phyloP scores from a whole-genome alignment of 1,284 basidiomycete genomes.

The Ganoderma lucidum region DNA sequence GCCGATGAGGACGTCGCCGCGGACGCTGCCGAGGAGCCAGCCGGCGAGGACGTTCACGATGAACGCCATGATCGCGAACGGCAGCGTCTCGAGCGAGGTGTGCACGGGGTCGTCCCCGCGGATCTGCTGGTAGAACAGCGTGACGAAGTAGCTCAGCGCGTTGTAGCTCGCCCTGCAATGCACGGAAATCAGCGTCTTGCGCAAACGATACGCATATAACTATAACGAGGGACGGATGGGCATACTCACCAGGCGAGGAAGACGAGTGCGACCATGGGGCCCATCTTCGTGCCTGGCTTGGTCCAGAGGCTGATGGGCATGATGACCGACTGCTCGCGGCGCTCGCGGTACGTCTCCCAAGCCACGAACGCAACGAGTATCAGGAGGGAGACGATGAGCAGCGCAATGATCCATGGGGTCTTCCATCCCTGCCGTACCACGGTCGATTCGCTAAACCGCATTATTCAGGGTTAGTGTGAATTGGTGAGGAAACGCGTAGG shows the following conservation, averaged over 20 bases:
- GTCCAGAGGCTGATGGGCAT: slow-evolving; percentile 48
- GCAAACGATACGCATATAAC: neutral
- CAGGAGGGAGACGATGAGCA: slow-evolving; percentile 40
- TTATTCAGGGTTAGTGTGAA: neutral
- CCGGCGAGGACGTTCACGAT: slow-evolving; percentile 41
- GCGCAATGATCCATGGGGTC: slow-evolving; percentile 43
- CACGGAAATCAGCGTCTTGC: neutral
- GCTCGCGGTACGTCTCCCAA: slow-evolving; percentile 45
- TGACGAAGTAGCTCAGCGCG: slow-evolving; percentile 42
- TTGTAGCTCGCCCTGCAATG: slow-evolving; percentile 36
- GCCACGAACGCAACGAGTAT: slow-evolving; percentile 42
- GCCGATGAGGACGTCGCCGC: neutral
- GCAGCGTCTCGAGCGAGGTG: slow-evolving; percentile 36
- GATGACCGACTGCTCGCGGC: slow-evolving; percentile 40
- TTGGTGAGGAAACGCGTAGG: neutral
- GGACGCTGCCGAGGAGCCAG: slow-evolving; percentile 31
- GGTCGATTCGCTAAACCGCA: slow-evolving; percentile 37
- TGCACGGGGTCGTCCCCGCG: slow-evolving; percentile 40
- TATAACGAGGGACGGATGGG: neutral
- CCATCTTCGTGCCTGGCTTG: slow-evolving; percentile 43
- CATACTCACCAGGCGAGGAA: slow-evolving; percentile 46
- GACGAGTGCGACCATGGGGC: slow-evolving; percentile 40
- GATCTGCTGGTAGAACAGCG: slow-evolving; percentile 46
- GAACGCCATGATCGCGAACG: slow-evolving; percentile 40
- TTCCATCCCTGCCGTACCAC: slow-evolving; percentile 43